phyloP scores from a whole-genome alignment of 768 basidiomycete species.

The Kwoniella sp. region DNA sequence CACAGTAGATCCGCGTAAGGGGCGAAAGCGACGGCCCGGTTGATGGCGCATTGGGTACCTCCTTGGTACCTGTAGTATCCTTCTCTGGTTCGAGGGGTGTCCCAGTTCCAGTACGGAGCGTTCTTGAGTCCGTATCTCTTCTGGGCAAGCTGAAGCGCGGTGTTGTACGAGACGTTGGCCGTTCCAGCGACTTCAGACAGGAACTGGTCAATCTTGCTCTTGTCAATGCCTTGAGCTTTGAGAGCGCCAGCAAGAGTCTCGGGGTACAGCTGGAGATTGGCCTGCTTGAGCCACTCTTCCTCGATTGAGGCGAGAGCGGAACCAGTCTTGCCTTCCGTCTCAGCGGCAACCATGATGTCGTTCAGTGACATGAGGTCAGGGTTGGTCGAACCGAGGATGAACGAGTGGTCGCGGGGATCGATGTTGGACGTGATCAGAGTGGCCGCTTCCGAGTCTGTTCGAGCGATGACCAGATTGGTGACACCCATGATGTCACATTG shows the following conservation, averaged over 20 bases:
- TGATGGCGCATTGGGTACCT: constrained; percentile 88
- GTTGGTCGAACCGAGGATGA: constrained; percentile 91
- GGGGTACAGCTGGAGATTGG: constrained; percentile 75
- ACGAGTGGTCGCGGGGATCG: constrained; percentile 93
- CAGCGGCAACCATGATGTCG: constrained; percentile 75
- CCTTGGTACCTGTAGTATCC: constrained; percentile 97
- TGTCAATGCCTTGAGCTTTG: constrained; percentile 54
- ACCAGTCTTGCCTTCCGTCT: constrained; percentile 72
- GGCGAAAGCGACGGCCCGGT: constrained; percentile 85
- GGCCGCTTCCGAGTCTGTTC: constrained; percentile 96
- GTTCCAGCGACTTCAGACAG: constrained; percentile 51
- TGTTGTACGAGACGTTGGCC: constrained; percentile 64
- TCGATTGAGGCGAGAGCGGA: constrained; percentile 75
- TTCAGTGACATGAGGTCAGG: constrained; percentile 64
- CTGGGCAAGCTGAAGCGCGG: constrained; percentile 70
- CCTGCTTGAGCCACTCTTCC: constrained; percentile 75
- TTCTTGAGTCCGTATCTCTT: constrained; percentile 61
- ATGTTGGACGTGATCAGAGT: constrained; percentile 95
- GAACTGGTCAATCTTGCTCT: constrained; percentile 61
- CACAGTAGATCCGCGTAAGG: constrained; percentile 64
- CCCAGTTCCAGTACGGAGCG: constrained; percentile 91
- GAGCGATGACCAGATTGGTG: constrained; percentile 83
- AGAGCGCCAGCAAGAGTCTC: constrained; percentile 64
- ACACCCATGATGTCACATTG: constrained; percentile 99
- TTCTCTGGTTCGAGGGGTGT: constrained; percentile 86